Conservation (phyloP, 1,139 yeast genomes). For the Kluyveromyces sp. region DNA sequence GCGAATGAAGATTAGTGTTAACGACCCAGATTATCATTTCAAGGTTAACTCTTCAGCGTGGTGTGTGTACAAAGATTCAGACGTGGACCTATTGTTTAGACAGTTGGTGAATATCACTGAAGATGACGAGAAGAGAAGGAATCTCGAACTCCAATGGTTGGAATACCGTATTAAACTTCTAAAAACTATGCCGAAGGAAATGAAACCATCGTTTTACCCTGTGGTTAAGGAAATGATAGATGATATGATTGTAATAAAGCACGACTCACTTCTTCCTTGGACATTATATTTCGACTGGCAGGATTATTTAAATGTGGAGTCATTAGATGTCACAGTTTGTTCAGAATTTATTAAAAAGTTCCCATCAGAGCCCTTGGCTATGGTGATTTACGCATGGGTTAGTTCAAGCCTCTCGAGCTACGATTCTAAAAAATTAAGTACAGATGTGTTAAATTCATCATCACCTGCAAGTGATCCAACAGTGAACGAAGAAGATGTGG, state of each 20-base stretch:
- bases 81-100: conserved; percentile 47
- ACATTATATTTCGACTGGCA: conserved; percentile 65
- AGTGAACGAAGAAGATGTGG: conserved; percentile 9
- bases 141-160: conserved; percentile 52
- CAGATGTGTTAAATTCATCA: conserved; percentile 12
- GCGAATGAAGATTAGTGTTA: conserved; percentile 41
- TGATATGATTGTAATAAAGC: conserved; percentile 65
- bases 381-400: conserved; percentile 50
- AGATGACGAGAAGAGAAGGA: conserved; percentile 55
- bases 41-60: conserved; percentile 41
- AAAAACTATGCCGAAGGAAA: conserved; percentile 37
- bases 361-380: conserved; percentile 56
- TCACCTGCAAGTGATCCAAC: too few species aligned
- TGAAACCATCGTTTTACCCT: conserved; percentile 36
- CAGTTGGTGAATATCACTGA: conserved; percentile 51
- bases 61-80: conserved; percentile 42
- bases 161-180: conserved; percentile 50
- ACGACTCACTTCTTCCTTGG: conserved; percentile 65
- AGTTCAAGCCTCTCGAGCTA: conserved; percentile 58
- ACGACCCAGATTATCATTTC: conserved; percentile 36
- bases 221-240: conserved; percentile 52
- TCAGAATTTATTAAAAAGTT: conserved; percentile 47
- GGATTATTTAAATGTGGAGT: conserved; percentile 46
- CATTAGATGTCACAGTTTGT: conserved; percentile 43
- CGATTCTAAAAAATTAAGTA: conserved; percentile 23